Evolutionary conservation across 2,329 filamentous ascomycete species (phyloP), one percentile per base, ranked within the genome.

Genomic region (Fusarium cicatricum): DNA sequence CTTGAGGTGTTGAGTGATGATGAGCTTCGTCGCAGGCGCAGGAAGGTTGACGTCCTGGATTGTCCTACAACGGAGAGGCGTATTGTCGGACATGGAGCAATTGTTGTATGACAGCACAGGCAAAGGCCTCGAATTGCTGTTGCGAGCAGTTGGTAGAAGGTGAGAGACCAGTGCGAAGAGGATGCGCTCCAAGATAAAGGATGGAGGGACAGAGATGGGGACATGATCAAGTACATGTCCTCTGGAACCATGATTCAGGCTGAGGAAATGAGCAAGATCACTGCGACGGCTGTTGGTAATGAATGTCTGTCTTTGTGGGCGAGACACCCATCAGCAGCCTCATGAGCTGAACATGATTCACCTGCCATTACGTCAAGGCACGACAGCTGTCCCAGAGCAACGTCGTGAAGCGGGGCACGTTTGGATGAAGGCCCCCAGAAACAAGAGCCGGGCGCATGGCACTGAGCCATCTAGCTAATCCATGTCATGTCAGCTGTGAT

Each of bases 1-100:
- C 44, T 74, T 64, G 38, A 79, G 63, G 48, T 77, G 71, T 61
- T 81, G 79, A 15, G 76, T 79, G 43, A 82, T 72, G 59, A 78
- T 60, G 23, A 82, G 72, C 54, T 78, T 79, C 3, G 74, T 75
- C 11, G 81, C 81, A 3, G 80, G 78, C 38, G 69, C 65, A 3
- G 81, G 81, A 15, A 83, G 70, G 34, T 71, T 62, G 34, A 64
- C 69, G 42, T 64, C 60, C 41, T 69, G 60, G n/a, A 71, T 70
- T 37, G 66, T 73, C 58, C 64, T 65, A 49, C 56, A 53, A 12
- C 23, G 47, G 23, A 65, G 26, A 31, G 55, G 58, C 19, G 52
- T 45, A 29, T 39, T 19, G 23, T 48, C 38, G 49, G 66, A 67
- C 68, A 71, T 71, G 60, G 51, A 64, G 52, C 41, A 50, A 43